Conservation (phyloP, 139 green algal genomes). For the Monoraphidium neglectum region DNA sequence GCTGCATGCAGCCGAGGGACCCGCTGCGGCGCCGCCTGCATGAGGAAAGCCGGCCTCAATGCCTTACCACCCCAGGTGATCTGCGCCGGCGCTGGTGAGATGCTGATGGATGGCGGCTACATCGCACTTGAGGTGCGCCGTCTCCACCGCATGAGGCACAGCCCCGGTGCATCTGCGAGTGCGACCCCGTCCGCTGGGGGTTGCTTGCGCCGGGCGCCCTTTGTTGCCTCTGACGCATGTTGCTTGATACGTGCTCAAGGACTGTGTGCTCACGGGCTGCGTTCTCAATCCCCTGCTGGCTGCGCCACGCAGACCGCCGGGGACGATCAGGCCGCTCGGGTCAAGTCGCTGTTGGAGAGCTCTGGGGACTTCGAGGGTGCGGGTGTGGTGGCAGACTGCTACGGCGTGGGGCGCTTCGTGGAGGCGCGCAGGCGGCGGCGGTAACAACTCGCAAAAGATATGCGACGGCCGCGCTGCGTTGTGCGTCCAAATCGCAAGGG, state of each 20-base stretch:
- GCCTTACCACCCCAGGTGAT: conserved; percentile 32
- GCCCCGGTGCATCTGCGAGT: background rate
- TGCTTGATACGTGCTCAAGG: background rate
- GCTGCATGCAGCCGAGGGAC: too few relatives aligned
- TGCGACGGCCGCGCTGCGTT: too few relatives aligned
- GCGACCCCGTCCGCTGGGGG: background rate
- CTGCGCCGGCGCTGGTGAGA: conserved; percentile 37
- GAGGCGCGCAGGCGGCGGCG: conserved; percentile 35
- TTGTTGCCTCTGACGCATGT: background rate
- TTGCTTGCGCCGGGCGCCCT: background rate
- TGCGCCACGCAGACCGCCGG: conserved; percentile 56
- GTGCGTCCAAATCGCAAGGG: too few relatives aligned
- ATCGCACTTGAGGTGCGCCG: conserved; percentile 65
- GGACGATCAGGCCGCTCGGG: conserved; percentile 53
- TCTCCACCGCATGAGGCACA: background rate
- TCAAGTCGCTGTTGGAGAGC: conserved; percentile 39
- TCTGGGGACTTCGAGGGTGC: conserved; percentile 46
- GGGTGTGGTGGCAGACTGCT: conserved; percentile 52
- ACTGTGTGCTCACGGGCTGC: background rate
- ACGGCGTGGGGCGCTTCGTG: conserved; percentile 70
- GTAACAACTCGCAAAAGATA: too few relatives aligned
- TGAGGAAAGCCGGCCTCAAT: background rate
- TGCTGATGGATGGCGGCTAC: conserved; percentile 65
- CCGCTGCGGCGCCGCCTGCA: too few relatives aligned
- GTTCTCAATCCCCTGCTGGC: background rate